Evolutionary conservation across 2,329 filamentous ascomycete genomes (phyloP).

Genomic region (Cordyceps tenuipes): DNA sequence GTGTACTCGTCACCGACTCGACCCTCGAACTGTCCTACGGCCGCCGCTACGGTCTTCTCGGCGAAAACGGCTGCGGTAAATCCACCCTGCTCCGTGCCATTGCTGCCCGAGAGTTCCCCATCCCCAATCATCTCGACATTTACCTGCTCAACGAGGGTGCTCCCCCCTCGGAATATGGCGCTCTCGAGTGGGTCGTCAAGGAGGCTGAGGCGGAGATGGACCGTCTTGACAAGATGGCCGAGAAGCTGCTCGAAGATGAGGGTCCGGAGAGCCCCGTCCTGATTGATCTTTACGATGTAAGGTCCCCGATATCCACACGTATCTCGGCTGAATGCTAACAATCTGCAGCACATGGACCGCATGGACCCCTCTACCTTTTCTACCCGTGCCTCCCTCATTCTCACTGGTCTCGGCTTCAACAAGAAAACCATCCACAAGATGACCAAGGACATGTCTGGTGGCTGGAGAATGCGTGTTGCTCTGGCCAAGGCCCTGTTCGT

Average conservation of each 20-base stretch:
- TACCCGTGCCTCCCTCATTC: slow-evolving; percentile 88
- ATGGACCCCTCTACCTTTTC: slow-evolving; percentile 98
- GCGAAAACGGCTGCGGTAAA: slow-evolving; percentile 99
- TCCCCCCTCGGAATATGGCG: slow-evolving; percentile 77
- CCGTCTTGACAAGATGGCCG: slow-evolving; percentile 77
- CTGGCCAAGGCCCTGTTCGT: slow-evolving; percentile 97
- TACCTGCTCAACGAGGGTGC: slow-evolving; percentile 98
- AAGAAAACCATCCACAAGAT: slow-evolving; percentile 97
- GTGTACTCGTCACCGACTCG: slow-evolving; percentile 88
- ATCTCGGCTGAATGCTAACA: slow-evolving; percentile 14
- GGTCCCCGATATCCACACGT: slow-evolving; percentile 23
- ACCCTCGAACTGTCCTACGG: slow-evolving; percentile 89
- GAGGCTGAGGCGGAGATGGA: slow-evolving; percentile 92
- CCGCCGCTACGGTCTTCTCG: slow-evolving; percentile 86
- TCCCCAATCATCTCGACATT: slow-evolving; percentile 94
- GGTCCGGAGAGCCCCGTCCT: slow-evolving; percentile 86
- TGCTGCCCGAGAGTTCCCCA: slow-evolving; percentile 84
- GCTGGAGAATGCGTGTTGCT: slow-evolving; percentile 99
- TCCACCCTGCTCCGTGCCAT: slow-evolving; percentile 96
- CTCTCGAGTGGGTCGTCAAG: slow-evolving; percentile 92
- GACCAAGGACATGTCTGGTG: slow-evolving; percentile 99
- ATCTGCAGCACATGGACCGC: slow-evolving; percentile 78
- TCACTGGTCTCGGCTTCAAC: slow-evolving; percentile 99
- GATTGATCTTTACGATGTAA: slow-evolving; percentile 91
- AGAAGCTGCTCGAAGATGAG: slow-evolving; percentile 83